Percentiles rank a stretch among this genome's conserved stretches.
These are phyloP conservation scores for Phialophora expanda DNA, from an alignment of 2,329 filamentous ascomycete species.

Conservation along the genomic window DNA sequence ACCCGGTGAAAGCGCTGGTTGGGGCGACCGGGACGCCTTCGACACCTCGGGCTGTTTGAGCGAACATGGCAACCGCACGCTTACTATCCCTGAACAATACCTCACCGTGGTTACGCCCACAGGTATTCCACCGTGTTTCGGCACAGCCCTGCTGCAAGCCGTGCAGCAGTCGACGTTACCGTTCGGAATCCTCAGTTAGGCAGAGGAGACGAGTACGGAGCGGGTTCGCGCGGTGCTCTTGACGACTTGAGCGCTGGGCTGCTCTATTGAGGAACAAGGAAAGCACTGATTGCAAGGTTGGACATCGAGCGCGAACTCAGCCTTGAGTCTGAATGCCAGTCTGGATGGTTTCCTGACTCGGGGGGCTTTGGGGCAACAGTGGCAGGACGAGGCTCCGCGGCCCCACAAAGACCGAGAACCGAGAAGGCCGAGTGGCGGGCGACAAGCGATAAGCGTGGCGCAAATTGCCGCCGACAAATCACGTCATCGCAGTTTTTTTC, in stretches of 20 bases:
- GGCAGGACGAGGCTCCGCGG: constrained; percentile 26
- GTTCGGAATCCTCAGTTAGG: background rate
- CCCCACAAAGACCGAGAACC: constrained; percentile 16
- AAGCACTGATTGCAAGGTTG: background rate
- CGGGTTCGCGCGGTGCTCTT: background rate
- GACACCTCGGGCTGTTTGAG: background rate
- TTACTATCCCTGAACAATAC: background rate
- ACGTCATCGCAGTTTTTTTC: constrained; percentile 35
- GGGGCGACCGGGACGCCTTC: too few species aligned
- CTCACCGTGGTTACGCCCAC: too few species aligned
- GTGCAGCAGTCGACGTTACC: background rate
- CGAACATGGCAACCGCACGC: background rate
- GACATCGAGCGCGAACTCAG: background rate
- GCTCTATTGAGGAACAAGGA: background rate
- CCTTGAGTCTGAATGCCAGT: background rate
- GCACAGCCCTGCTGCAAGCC: background rate
- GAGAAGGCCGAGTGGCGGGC: constrained; percentile 16
- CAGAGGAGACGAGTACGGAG: background rate
- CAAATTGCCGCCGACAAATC: constrained; percentile 24
- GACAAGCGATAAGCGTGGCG: constrained; percentile 33
- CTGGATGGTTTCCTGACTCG: background rate
- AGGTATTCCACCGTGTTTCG: background rate
- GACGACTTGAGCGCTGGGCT: background rate
- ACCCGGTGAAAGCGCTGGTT: background rate
- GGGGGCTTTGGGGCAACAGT: background rate